Evolutionary conservation across 345 rosid genomes (phyloP).

Genomic region (Gossypium herbaceum): DNA sequence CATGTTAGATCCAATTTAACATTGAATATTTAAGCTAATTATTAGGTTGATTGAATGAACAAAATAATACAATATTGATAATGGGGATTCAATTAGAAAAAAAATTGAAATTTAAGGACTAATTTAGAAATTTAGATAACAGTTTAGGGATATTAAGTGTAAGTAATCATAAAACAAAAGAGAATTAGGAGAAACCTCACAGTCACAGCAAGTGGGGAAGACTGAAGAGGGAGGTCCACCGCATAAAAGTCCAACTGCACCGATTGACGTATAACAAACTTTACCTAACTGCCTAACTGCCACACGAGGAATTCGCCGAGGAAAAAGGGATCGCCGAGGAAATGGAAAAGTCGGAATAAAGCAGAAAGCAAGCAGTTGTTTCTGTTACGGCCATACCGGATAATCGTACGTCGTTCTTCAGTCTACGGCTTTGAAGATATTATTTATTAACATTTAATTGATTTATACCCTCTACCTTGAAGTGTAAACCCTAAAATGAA

Average conservation of each 20-base stretch:
- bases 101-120: too few species aligned
- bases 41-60: too few species aligned
- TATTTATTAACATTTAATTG: background rate
- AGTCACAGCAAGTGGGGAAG: background rate
- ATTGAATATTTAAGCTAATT: too few species aligned
- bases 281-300: conserved; percentile 21
- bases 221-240: background rate
- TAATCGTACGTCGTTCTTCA: background rate
- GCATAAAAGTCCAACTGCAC: background rate
- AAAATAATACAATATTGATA: too few species aligned
- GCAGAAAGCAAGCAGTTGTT: conserved; percentile 13
- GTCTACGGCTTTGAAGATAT: background rate
- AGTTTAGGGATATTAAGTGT: too few species aligned
- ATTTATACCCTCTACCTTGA: too few species aligned
- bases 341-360: background rate
- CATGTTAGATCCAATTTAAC: too few species aligned
- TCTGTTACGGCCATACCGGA: background rate
- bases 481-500: background rate
- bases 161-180: too few species aligned
- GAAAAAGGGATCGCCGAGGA: conserved; percentile 13
- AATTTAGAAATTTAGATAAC: too few species aligned
- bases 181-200: background rate
- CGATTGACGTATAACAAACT: conserved; percentile 8
- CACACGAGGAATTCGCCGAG: conserved; percentile 7
- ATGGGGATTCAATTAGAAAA: too few species aligned